Base-by-base conservation (phyloP, 768 basidiomycete genomes). In the Suillus weaverae region DNA sequence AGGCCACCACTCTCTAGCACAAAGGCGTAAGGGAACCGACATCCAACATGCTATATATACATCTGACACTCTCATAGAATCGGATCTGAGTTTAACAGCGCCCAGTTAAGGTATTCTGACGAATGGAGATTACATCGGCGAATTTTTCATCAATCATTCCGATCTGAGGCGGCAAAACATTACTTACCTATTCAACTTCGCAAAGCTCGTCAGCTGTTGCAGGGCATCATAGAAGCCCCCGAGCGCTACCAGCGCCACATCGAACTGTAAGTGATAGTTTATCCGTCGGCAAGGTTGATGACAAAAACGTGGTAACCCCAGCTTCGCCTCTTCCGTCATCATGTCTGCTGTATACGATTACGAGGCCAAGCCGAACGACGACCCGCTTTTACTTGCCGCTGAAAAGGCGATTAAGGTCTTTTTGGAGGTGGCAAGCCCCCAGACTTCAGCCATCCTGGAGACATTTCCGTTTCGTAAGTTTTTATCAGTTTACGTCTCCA, bases 321-420 rank as follows among this genome's bases (percentile, higher is more conserved):
- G 80, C 5, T 70, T 77, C 55, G 70, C 74, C 60, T 76, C 74
- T 11, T 71, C 71, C 11, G 63, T 75, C 38, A 77, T 75, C 62
- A 75, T 75, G 74, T 76, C 74, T 35, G 67, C 60, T 26, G 74
- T 76, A n/a, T 75, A 77, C 35, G 74, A 76, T 57, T 75, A 75
- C 62, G 74, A 75, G 57, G 76, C 74, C 18, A 39, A 61, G 62
- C 68, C 68, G n/a, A 62, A 70, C 20, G 68, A 68, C 39, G 74
- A 77, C 62, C 74, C 74, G 1, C 68, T 75, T 26, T 67, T 75
- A 30, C 63, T 75, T 56, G 66, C 70, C 16, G 76, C 74, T n/a
- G 74, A 75, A 61, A 72, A 43, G 57, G 74, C 74, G 48, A 77
- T 75, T 11, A 57, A 66, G 16, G 69, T 50, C 10, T 74, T 75